phyloP scores from a whole-genome alignment of 805 yeast genomes.

The Yamadazyma tumulicola region DNA sequence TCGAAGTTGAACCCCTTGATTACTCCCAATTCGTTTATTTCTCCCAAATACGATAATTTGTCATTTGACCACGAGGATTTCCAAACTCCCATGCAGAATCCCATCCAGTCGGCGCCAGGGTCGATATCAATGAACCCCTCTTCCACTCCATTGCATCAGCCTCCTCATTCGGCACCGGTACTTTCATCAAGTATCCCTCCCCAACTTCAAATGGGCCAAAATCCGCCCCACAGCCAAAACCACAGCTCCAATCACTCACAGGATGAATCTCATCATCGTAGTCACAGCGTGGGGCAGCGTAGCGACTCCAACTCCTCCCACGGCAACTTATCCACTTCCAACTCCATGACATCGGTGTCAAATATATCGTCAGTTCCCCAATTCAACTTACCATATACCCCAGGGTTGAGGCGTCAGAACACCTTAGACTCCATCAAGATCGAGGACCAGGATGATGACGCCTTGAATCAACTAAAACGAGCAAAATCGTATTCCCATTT shows the following conservation, averaged over 20 bases:
- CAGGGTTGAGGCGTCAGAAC: conserved; percentile 20
- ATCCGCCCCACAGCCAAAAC: too few species aligned
- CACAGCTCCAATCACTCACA: not conserved
- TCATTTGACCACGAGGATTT: conserved; percentile 18
- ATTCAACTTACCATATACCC: too few species aligned
- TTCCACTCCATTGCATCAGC: not conserved
- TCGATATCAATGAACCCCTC: not conserved
- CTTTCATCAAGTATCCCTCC: too few species aligned
- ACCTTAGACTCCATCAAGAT: conserved; percentile 29
- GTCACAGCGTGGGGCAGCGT: too few species aligned
- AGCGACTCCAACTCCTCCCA: not conserved
- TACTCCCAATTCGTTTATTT: conserved; percentile 22
- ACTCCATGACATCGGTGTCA: too few species aligned
- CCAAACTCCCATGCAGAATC: conserved; percentile 19
- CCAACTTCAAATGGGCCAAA: too few species aligned
- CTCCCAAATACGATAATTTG: conserved; percentile 21
- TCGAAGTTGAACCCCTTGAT: conserved; percentile 34
- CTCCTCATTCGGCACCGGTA: not conserved
- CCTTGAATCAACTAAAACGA: conserved; percentile 36
- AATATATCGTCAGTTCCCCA: conserved; percentile 10
- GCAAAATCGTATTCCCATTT: conserved; percentile 26
- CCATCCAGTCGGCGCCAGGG: not conserved
- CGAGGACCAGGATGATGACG: conserved; percentile 42
- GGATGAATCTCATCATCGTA: not conserved
- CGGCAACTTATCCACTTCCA: not conserved